phyloP scores from a whole-genome alignment of 768 basidiomycete genomes.

The Kwoniella sp. region DNA sequence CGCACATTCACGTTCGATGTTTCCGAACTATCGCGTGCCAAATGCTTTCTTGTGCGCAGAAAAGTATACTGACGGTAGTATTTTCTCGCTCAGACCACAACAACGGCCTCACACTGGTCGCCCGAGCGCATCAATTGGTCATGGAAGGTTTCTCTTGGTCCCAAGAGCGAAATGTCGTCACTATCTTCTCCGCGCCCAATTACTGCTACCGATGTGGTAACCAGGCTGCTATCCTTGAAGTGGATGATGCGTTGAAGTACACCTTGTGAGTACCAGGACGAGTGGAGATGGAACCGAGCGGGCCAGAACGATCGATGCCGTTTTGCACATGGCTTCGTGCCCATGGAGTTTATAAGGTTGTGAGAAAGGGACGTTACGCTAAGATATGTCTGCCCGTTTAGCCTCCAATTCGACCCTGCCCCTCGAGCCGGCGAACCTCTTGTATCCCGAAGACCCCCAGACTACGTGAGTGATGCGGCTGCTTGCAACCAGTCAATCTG shows the following conservation, averaged over 20 bases:
- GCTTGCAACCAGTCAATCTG: background rate
- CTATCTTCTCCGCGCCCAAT: constrained; percentile 99
- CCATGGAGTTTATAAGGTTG: too few species aligned
- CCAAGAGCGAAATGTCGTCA: constrained; percentile 98
- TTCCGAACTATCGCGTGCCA: too few species aligned
- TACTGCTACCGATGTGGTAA: constrained; percentile 99
- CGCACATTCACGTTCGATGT: background rate
- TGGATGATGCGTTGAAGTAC: constrained; percentile 68
- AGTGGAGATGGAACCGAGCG: too few species aligned
- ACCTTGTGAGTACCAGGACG: constrained; percentile 58
- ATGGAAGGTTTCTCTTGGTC: constrained; percentile 69
- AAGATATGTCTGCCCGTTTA: constrained; percentile 52
- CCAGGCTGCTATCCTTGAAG: constrained; percentile 99
- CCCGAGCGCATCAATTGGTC: constrained; percentile 93
- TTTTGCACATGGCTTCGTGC: background rate
- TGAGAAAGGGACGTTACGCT: constrained; percentile 15
- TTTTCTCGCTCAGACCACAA: constrained; percentile 69
- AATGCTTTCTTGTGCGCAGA: too few species aligned
- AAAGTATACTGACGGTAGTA: background rate
- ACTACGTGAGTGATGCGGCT: constrained; percentile 48
- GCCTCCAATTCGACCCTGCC: constrained; percentile 99
- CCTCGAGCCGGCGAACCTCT: constrained; percentile 98
- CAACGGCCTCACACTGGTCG: constrained; percentile 94
- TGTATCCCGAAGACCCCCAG: constrained; percentile 65
- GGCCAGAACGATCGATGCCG: too few species aligned